Conservation (phyloP, 345 rosid genomes). For the Isatis tinctoria region DNA sequence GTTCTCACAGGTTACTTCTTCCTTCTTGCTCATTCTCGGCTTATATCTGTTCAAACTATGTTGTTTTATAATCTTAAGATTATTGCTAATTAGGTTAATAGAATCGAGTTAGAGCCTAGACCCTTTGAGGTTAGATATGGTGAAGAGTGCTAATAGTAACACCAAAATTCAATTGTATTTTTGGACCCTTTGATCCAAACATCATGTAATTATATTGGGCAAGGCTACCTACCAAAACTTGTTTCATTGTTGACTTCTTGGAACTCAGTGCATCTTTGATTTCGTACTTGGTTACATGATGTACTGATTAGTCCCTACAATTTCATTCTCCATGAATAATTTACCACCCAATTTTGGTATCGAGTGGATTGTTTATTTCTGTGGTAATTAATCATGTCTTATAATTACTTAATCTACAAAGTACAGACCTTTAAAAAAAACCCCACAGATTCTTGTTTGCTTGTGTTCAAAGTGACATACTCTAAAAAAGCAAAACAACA, state of each 20-base stretch:
- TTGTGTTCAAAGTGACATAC: neutral
- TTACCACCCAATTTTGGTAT: neutral
- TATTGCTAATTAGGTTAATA: neutral
- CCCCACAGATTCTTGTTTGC: neutral
- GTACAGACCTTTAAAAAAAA: neutral
- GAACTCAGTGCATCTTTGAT: neutral
- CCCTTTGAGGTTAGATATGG: neutral
- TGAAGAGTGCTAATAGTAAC: neutral
- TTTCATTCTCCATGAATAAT: neutral
- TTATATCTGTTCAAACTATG: neutral
- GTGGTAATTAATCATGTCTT: neutral
- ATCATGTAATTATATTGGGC: neutral
- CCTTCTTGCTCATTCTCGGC: neutral
- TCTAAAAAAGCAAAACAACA: neutral
- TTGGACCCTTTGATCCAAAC: neutral
- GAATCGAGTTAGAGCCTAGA: neutral
- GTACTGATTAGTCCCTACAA: neutral
- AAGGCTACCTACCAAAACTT: neutral
- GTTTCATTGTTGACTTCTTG: neutral
- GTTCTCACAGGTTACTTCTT: too few species aligned
- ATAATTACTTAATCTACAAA: neutral
- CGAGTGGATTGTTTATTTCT: neutral
- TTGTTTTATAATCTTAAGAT: neutral
- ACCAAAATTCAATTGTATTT: neutral
- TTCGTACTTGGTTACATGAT: neutral